Conservation (phyloP, 2,329 filamentous ascomycete genomes). For the Colletotrichum shisoi region DNA sequence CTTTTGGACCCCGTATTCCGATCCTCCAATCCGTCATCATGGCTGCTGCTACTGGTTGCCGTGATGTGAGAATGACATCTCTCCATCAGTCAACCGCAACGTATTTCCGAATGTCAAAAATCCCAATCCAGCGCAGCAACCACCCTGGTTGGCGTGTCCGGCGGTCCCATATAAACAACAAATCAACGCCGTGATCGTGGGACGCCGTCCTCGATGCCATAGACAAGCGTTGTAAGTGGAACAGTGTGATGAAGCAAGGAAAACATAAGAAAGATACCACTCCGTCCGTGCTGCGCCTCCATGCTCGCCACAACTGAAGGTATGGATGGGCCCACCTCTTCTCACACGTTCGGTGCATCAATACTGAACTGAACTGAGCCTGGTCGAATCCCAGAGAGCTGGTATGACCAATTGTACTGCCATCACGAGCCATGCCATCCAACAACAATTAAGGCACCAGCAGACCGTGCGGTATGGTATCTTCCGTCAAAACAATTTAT, state of each 20-base stretch:
- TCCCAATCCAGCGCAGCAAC: background rate
- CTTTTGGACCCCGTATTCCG: constrained; percentile 20
- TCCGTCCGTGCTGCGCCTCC: constrained; percentile 26
- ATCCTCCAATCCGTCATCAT: background rate
- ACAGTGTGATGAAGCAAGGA: constrained; percentile 14
- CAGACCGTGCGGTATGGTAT: constrained; percentile 12
- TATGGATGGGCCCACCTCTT: constrained; percentile 5
- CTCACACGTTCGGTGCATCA: constrained; percentile 13
- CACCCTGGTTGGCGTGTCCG: constrained; percentile 8
- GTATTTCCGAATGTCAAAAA: constrained; percentile 27
- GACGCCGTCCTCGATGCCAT: constrained; percentile 36
- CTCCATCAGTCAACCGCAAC: constrained; percentile 10
- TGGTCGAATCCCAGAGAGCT: constrained; percentile 13
- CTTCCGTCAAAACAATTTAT: constrained; percentile 17
- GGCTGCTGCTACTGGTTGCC: constrained; percentile 11
- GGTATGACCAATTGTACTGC: background rate
- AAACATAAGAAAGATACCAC: constrained; percentile 25
- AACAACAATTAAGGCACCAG: background rate
- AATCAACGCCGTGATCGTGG: constrained; percentile 34
- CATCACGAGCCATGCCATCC: constrained; percentile 1
- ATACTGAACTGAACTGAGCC: constrained; percentile 17
- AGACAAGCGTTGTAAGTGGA: constrained; percentile 29
- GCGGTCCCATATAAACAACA: constrained; percentile 22
- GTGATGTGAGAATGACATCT: background rate
- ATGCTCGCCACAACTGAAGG: constrained; percentile 29